Conservation (phyloP, 805 yeast species). For the Yarrowia sp. region DNA sequence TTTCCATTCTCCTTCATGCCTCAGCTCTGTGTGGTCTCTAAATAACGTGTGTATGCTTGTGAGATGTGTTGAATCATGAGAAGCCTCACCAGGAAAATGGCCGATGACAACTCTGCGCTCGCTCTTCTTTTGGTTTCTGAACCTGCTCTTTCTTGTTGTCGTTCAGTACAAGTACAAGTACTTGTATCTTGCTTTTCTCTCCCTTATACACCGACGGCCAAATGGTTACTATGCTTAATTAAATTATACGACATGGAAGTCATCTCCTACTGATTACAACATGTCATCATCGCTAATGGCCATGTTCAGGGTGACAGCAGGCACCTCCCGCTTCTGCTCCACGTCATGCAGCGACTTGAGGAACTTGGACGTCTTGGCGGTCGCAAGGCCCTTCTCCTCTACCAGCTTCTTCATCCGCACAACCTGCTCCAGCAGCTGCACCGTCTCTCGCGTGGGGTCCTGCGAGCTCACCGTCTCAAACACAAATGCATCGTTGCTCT, state of each 20-base stretch:
- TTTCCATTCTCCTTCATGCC: too few relatives aligned
- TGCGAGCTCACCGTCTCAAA: slow-evolving; percentile 2
- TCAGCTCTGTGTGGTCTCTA: too few relatives aligned
- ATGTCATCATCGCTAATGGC: slow-evolving; percentile 19
- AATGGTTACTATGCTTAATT: too few relatives aligned
- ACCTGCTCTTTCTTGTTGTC: too few relatives aligned
- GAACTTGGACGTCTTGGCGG: background rate
- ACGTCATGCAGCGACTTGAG: background rate
- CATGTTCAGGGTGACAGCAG: background rate
- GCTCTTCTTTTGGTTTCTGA: too few relatives aligned
- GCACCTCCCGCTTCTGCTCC: background rate
- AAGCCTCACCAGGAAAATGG: too few relatives aligned
- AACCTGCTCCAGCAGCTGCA: slow-evolving; percentile 11
- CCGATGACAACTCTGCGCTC: too few relatives aligned
- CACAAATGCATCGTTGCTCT: slow-evolving; percentile 18
- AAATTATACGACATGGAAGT: too few relatives aligned
- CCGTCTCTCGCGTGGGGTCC: slow-evolving; percentile 1
- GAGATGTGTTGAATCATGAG: too few relatives aligned
- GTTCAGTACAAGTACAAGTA: background rate
- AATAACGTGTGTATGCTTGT: too few relatives aligned
- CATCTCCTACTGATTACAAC: background rate
- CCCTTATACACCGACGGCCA: too few relatives aligned
- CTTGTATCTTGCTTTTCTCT: too few relatives aligned
- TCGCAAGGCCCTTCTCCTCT: slow-evolving; percentile 3
- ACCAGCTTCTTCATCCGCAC: background rate